Evolutionary conservation across 2,329 filamentous ascomycete species (phyloP), one percentile per base, ranked within the genome.

Genomic region (Knufia petricola): DNA sequence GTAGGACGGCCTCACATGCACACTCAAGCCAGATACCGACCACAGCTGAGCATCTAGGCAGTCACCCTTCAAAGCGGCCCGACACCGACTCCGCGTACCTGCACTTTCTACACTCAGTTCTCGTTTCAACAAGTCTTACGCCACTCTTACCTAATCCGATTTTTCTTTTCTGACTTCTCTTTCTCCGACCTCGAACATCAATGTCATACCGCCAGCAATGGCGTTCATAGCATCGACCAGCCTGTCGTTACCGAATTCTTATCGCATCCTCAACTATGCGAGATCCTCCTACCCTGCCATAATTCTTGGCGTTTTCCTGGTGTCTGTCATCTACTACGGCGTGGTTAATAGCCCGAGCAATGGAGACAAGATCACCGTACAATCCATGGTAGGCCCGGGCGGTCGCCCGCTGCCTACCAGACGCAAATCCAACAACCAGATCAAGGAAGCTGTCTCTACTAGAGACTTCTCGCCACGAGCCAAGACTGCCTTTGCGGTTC

Each of bases 391-490:
- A 46, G 89, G 89, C n/a, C 88, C 89, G 1, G 89, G 87, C 49
- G 90, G 89, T 57, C 89, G 94, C 64, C 87, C 87, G 28, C 72
- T 95, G 47, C 88, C 87, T 51, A 84, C 81, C 62, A 79, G 71
- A 68, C 72, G 67, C 64, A 75, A 63, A 62, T 66, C 64, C 56
- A 71, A 67, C 64, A 69, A 65, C 59, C 70, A 66, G 61, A 69
- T 70, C 55, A 70, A 72, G 58, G 66, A 69, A 52, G 63, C 63
- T 45, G 64, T 67, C 54, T 57, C 59, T 21, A 68, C 67, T 52
- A 69, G 69, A 55, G 74, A 79, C 57, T 81, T 87, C 64, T 82
- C 81, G 52, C 75, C 71, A n/a, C 70, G 74, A 40, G 74, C 81
- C 57, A 87, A 85, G 64, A 72, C 79, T 31, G 70, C 86, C 42